Conservation (phyloP, 1,139 yeast genomes). For the Yamadazyma pseudoaaseri region DNA sequence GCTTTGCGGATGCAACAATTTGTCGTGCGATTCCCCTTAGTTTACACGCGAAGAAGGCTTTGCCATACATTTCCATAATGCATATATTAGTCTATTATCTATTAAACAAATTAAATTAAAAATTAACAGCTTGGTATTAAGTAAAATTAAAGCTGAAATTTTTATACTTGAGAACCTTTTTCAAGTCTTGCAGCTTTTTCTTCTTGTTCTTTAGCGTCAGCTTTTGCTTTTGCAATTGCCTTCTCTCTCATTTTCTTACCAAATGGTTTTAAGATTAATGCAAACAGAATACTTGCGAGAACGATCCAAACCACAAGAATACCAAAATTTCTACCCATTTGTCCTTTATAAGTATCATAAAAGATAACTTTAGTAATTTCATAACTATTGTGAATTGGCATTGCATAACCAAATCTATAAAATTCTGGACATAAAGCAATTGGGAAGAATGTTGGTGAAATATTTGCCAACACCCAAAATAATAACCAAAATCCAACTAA, state of each 20-base stretch:
- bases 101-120: too few relatives aligned
- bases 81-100: too few relatives aligned
- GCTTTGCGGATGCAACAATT: too few relatives aligned
- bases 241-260: slow-evolving; percentile 26
- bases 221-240: slow-evolving; percentile 16
- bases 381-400: slow-evolving; percentile 39
- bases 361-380: slow-evolving; percentile 38
- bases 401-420: slow-evolving; percentile 37
- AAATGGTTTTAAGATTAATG: slow-evolving; percentile 36
- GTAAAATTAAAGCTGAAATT: too few relatives aligned
- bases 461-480: slow-evolving; percentile 40
- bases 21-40: too few relatives aligned
- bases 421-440: slow-evolving; percentile 33
- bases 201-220: slow-evolving; percentile 8
- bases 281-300: slow-evolving; percentile 32
- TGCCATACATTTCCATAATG: too few relatives aligned
- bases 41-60: too few relatives aligned
- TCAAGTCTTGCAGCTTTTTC: slow-evolving; percentile 3
- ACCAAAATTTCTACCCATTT: slow-evolving; percentile 37
- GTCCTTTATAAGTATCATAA: slow-evolving; percentile 35
- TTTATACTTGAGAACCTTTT: too few relatives aligned
- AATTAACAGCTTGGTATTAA: too few relatives aligned
- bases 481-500: slow-evolving; percentile 43
- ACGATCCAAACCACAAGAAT: slow-evolving; percentile 36
- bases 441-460: slow-evolving; percentile 39